Base-by-base conservation (phyloP, 495 filamentous ascomycete genomes). In the Annulohypoxylon moriforme region DNA sequence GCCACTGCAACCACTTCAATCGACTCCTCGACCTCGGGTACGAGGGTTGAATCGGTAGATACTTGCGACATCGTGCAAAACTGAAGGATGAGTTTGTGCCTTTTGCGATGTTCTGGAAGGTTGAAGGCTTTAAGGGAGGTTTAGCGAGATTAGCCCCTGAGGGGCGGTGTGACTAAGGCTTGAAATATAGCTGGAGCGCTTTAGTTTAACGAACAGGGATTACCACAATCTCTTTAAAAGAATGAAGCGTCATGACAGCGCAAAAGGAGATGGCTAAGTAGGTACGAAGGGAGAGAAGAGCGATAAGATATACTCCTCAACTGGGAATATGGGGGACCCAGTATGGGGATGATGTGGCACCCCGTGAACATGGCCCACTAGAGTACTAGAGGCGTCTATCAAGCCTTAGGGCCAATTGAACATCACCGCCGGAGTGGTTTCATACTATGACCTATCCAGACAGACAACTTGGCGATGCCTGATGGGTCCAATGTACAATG, bases 331-430 rank as follows among this genome's bases (percentile, higher is more conserved):
- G 22, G 46, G 46, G 46, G 22, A 25, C 46, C 46, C 46, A 49
- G 46, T 49, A 49, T 49, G 46, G 46, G 46, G 46, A 49, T 53
- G 49, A 53, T 53, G 24, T 53, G 49, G 49, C 49, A 31, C 49
- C 25, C 11, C 25, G 49, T 53, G 49, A 25, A 31, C n/a, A 53
- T 6, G 24, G 25, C 13, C 25, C 49, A 31, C 49, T 53, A 53
- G 14, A 25, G 49, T 25, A 31, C 49, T 53, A 53, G 14, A 25
- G 49, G 25, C 22, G 10, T 29, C 49, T 31, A 29, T 14, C 49
- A 25, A 14, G 1, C 7, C 6, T 53, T 16, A 31, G 22, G 4
- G 25, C 49, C 49, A 53, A 53, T 53, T 53, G 49, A 53, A 31
- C 49, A 53, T 7, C 49, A 13, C 25, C 31, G 14, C n/a, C 10